Evolutionary conservation across 805 yeast genomes (phyloP), one percentile per base, ranked within the genome.

Genomic region (Yarrowia osloensis): DNA sequence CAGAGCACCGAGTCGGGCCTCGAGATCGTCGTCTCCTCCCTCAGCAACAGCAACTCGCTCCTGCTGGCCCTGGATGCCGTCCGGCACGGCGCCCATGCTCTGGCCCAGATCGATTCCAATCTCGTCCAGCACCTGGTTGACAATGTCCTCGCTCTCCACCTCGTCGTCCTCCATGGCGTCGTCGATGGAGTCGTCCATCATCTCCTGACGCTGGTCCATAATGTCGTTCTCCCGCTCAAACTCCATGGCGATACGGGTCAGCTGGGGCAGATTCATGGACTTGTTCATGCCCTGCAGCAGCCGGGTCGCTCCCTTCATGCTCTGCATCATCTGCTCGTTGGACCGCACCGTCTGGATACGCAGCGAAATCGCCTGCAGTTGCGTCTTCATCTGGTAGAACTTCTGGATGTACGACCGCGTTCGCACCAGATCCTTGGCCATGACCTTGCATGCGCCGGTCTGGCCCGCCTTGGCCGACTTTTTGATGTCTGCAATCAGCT

Each of bases 201-300:
- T 91, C 76, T 96, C 99, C 77, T 96, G 98, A 74, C 97, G 88
- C 79, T 95, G 99, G 77, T 94, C 98, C 98, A 95, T 95, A 72
- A 96, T 80, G 75, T 96, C 99, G 77, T 90, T 91, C 74, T 94
- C 97, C 73, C 86, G 87, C 74, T 95, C 97, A 77, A 95, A 95
- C 73, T 95, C 98, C 89, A 91, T 93, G 2, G 98, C 91, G 22
- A 95, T 95, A 69, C 88, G 84, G 67, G 91, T 88, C 69, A 95
- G 80, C 71, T 90, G 96, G 0, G 97, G 97, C 70, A 95, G 78
- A 74, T 96, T 95, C 96, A 95, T 89, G 67, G 86, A 86, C 73
- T 88, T 81, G 77, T 95, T 95, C 96, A 95, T 90, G 2, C 96
- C 88, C 66, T 89, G 88, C 68, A 95, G 80, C 63, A 95, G 79